phyloP scores from a whole-genome alignment of 2,329 filamentous ascomycete species.

The Arthrobotrys entomopaga region DNA sequence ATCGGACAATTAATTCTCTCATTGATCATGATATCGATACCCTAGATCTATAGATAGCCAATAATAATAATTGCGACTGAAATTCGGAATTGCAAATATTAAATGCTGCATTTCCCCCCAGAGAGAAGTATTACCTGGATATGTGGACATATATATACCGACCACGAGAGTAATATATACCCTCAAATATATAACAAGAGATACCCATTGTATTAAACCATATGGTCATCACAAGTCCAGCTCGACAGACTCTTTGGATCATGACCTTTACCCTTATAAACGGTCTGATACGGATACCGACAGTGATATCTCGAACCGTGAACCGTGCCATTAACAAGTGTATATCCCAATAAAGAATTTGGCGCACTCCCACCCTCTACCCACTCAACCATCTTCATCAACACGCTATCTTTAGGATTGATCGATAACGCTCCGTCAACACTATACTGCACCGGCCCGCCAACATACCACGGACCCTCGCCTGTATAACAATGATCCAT shows the following conservation, averaged over 20 bases:
- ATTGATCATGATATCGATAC: too few relatives aligned
- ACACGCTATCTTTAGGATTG: conserved; percentile 28
- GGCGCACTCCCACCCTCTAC: conserved; percentile 64
- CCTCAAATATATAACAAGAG: too few relatives aligned
- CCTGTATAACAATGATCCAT: conserved; percentile 61
- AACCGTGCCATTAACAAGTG: background rate
- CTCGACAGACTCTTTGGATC: background rate
- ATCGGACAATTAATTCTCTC: too few relatives aligned
- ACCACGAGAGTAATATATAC: too few relatives aligned
- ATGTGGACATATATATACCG: too few relatives aligned
- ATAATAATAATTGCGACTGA: too few relatives aligned
- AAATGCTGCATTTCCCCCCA: too few relatives aligned
- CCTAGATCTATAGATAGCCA: too few relatives aligned
- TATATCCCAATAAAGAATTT: conserved; percentile 58
- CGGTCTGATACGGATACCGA: background rate
- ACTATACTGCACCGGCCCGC: conserved; percentile 6
- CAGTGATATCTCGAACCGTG: background rate
- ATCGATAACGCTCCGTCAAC: background rate
- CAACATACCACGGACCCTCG: conserved; percentile 53
- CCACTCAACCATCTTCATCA: conserved; percentile 66
- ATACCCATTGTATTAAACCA: conserved; percentile 1
- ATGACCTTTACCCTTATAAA: background rate
- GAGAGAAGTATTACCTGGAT: too few relatives aligned
- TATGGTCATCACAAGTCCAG: background rate
- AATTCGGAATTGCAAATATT: too few relatives aligned